These are phyloP conservation scores for Wickerhamiella occidentalis DNA, from an alignment of 805 yeast genomes.

Conservation along the genomic window DNA sequence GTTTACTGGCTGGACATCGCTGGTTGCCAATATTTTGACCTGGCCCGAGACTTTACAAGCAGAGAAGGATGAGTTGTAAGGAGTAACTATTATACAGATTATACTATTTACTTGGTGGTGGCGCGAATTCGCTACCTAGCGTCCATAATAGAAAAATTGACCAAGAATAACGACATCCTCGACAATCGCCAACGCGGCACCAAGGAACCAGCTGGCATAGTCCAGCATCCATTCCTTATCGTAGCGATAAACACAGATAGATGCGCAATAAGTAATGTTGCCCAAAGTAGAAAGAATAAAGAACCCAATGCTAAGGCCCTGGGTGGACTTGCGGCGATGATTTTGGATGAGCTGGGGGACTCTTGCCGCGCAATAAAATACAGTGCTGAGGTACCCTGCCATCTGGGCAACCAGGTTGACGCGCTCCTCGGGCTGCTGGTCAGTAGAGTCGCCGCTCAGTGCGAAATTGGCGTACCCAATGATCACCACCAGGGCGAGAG, in stretches of 20 bases:
- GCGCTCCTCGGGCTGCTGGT: slow-evolving; percentile 20
- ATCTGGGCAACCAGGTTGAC: slow-evolving; percentile 45
- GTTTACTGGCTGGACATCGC: slow-evolving; percentile 89
- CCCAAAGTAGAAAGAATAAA: slow-evolving; percentile 65
- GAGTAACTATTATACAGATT: neutral
- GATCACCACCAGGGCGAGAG: slow-evolving; percentile 46
- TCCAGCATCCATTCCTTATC: slow-evolving; percentile 48
- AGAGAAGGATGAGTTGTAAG: slow-evolving; percentile 19
- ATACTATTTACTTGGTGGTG: no score
- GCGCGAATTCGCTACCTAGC: no score
- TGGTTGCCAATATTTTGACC: slow-evolving; percentile 67
- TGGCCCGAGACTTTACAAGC: slow-evolving; percentile 45
- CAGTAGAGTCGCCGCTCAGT: slow-evolving; percentile 28
- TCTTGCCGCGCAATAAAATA: slow-evolving; percentile 57
- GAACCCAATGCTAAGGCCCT: slow-evolving; percentile 75
- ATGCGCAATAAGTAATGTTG: slow-evolving; percentile 62
- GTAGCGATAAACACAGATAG: slow-evolving; percentile 51
- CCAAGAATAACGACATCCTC: slow-evolving; percentile 56
- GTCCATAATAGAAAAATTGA: slow-evolving; percentile 51
- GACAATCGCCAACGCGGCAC: slow-evolving; percentile 63
- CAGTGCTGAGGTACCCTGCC: slow-evolving; percentile 59
- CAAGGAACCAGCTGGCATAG: slow-evolving; percentile 66
- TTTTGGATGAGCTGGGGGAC: slow-evolving; percentile 82
- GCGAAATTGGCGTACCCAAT: slow-evolving; percentile 55
- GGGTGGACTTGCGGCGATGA: slow-evolving; percentile 61